Evolutionary conservation across 1,139 yeast species (phyloP).

Genomic region (Torulaspora globosa): DNA sequence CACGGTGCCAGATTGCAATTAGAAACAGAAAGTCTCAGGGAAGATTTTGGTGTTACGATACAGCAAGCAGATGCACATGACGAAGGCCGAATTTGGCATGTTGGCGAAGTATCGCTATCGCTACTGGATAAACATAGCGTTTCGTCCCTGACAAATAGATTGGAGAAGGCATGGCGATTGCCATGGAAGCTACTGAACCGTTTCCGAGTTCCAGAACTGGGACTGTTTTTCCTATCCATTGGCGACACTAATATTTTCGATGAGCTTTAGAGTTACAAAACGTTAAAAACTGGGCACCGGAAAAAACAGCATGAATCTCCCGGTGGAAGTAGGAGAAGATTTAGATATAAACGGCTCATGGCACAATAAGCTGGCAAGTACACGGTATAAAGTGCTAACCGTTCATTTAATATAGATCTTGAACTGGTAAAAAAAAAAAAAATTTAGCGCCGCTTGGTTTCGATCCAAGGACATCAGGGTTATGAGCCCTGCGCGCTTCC

Average conservation of each 20-base stretch:
- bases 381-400: background rate
- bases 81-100: constrained; percentile 8
- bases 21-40: constrained; percentile 1
- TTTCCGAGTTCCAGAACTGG: constrained; percentile 8
- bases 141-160: constrained; percentile 4
- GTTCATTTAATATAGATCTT: background rate
- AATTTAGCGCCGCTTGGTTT: constrained; percentile 93
- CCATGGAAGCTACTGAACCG: constrained; percentile 1
- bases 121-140: constrained; percentile 8
- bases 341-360: background rate
- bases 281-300: background rate
- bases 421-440: constrained; percentile 17
- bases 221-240: constrained; percentile 11
- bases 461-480: constrained; percentile 99
- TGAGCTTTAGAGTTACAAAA: constrained; percentile 4
- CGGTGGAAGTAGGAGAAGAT: background rate
- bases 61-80: background rate
- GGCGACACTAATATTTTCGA: constrained; percentile 14
- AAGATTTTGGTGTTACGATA: background rate
- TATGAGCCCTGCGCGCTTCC: constrained; percentile 99
- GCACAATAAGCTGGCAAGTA: too few relatives aligned
- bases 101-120: constrained; percentile 11
- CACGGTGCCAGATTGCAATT: constrained; percentile 10
- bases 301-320: background rate
- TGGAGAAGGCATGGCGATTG: constrained; percentile 7